These are phyloP conservation scores for Sporothrix inflata DNA, from an alignment of 2,329 filamentous ascomycete genomes.

Conservation along the genomic window DNA sequence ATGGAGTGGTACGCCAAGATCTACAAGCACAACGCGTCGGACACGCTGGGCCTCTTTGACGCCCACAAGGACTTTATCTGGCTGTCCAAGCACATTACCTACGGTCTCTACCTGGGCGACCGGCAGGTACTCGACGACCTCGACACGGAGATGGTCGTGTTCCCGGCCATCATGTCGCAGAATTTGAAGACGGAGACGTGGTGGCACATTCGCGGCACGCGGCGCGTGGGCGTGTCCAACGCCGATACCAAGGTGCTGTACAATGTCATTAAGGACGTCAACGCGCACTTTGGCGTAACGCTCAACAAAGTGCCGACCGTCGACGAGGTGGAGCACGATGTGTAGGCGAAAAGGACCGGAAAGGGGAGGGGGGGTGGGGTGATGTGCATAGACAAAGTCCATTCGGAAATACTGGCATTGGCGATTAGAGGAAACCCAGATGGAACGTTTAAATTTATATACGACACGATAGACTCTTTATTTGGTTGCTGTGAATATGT, in stretches of 20 bases:
- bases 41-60: constrained; percentile 43
- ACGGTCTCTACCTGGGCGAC: constrained; percentile 61
- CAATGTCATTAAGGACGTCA: constrained; percentile 35
- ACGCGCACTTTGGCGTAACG: constrained; percentile 34
- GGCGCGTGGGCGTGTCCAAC: constrained; percentile 51
- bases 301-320: constrained; percentile 38
- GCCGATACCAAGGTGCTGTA: constrained; percentile 47
- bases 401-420: neutral
- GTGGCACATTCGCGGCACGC: constrained; percentile 58
- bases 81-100: constrained; percentile 59
- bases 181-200: constrained; percentile 56
- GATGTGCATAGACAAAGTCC: neutral
- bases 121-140: constrained; percentile 56
- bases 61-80: constrained; percentile 50
- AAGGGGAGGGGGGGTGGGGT: neutral
- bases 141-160: constrained; percentile 59
- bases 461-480: neutral
- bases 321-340: constrained; percentile 39
- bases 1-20: constrained; percentile 60
- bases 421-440: neutral
- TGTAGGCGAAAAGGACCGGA: constrained; percentile 27
- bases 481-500: neutral
- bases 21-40: constrained; percentile 53
- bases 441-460: neutral
- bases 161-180: constrained; percentile 61